These are phyloP conservation scores for Athelia sp. DNA, from an alignment of 1,284 basidiomycete species.

Conservation along the genomic window DNA sequence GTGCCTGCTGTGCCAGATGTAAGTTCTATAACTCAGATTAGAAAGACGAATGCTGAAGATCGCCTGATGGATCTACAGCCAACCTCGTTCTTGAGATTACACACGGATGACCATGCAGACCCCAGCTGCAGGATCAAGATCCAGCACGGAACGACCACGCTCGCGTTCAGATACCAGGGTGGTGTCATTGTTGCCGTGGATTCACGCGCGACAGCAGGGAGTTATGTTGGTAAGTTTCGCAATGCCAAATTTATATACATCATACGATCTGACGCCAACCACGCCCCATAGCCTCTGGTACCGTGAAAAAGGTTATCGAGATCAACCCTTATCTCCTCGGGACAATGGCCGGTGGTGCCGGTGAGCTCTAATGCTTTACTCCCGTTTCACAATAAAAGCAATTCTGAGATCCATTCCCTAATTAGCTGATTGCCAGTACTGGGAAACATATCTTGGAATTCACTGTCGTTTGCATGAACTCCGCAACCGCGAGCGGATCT, in stretches of 20 bases:
- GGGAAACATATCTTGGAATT: slow-evolving; percentile 99
- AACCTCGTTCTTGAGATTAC: slow-evolving; percentile 80
- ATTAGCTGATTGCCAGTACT: slow-evolving; percentile 87
- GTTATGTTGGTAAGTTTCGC: slow-evolving; percentile 78
- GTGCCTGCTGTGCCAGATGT: slow-evolving; percentile 74
- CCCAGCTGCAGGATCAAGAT: slow-evolving; percentile 96
- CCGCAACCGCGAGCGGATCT: slow-evolving; percentile 95
- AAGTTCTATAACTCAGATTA: slow-evolving; percentile 26
- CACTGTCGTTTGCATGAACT: slow-evolving; percentile 97
- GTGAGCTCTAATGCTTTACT: slow-evolving; percentile 35
- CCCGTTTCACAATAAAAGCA: slow-evolving; percentile 4
- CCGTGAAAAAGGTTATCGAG: slow-evolving; percentile 99
- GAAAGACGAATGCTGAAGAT: slow-evolving; percentile 1
- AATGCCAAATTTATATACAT: neutral
- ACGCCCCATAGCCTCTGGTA: slow-evolving; percentile 71
- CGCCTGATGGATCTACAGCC: slow-evolving; percentile 48
- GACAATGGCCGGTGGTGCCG: slow-evolving; percentile 99
- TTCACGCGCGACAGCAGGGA: slow-evolving; percentile 95
- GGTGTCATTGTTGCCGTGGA: slow-evolving; percentile 98
- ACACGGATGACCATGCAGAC: slow-evolving; percentile 92
- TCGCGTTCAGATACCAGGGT: slow-evolving; percentile 95
- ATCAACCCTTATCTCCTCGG: slow-evolving; percentile 98
- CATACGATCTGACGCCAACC: slow-evolving; percentile 1
- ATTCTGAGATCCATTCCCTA: slow-evolving; percentile 7
- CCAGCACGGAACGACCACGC: slow-evolving; percentile 96